Evolutionary conservation across 1,284 basidiomycete genomes (phyloP).

Genomic region (Cutaneotrichosporon sp.): DNA sequence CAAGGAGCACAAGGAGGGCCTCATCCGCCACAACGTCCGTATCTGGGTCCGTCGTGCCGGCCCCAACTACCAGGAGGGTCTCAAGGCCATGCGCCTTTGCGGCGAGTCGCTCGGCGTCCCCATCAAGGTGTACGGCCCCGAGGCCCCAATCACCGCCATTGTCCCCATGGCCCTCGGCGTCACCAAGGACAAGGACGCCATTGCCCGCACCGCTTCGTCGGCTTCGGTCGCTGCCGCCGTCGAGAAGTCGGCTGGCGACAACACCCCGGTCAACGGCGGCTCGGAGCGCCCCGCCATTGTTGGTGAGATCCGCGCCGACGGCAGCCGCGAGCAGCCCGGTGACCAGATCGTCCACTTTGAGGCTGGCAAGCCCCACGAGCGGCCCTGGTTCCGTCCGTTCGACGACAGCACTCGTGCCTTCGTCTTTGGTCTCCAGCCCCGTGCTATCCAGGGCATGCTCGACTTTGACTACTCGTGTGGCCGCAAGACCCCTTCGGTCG

Average conservation of each 20-base stretch:
- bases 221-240: slow-evolving; percentile 38
- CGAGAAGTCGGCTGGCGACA: slow-evolving; percentile 31
- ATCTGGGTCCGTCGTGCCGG: slow-evolving; percentile 98
- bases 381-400: slow-evolving; percentile 82
- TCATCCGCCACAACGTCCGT: slow-evolving; percentile 77
- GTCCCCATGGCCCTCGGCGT: slow-evolving; percentile 94
- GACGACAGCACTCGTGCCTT: slow-evolving; percentile 89
- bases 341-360: slow-evolving; percentile 84
- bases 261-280: slow-evolving; percentile 19
- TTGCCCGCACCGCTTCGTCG: slow-evolving; percentile 42
- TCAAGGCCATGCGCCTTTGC: slow-evolving; percentile 97
- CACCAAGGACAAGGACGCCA: slow-evolving; percentile 50
- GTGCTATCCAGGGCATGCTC: slow-evolving; percentile 99
- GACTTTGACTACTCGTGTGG: slow-evolving; percentile 99
- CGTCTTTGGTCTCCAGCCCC: slow-evolving; percentile 96
- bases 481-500: slow-evolving; percentile 84
- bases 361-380: slow-evolving; percentile 46
- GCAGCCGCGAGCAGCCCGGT: slow-evolving; percentile 58
- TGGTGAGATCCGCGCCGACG: slow-evolving; percentile 71
- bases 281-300: slow-evolving; percentile 46
- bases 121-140: slow-evolving; percentile 95
- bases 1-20: slow-evolving; percentile 82
- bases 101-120: slow-evolving; percentile 96
- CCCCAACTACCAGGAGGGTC: slow-evolving; percentile 99
- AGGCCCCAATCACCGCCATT: slow-evolving; percentile 97